Percentiles rank a stretch among this genome's conserved stretches.
These are phyloP conservation scores for Zymoseptoria pseudotritici DNA, from an alignment of 2,329 filamentous ascomycete species.

Conservation along the genomic window DNA sequence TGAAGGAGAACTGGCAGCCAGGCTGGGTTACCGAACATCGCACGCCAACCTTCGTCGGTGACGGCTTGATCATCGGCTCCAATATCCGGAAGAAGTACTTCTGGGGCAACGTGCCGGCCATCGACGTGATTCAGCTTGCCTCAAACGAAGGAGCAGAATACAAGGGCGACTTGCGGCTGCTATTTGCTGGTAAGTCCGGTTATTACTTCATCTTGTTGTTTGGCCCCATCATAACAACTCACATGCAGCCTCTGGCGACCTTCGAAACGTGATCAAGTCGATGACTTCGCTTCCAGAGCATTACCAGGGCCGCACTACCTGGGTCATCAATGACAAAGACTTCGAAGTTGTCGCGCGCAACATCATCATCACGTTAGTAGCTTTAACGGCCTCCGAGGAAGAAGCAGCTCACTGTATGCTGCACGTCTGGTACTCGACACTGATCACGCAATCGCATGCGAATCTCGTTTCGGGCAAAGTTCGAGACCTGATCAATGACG, in stretches of 20 bases:
- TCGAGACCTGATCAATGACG: background rate
- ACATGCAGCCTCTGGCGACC: slow-evolving; percentile 38
- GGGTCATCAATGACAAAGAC: slow-evolving; percentile 37
- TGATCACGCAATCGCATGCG: slow-evolving; percentile 13
- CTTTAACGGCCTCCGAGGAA: slow-evolving; percentile 8
- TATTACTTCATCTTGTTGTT: too few species aligned
- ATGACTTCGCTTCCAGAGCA: slow-evolving; percentile 28
- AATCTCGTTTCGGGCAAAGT: too few species aligned
- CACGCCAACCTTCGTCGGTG: slow-evolving; percentile 24
- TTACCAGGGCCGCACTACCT: slow-evolving; percentile 21
- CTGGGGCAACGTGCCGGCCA: slow-evolving; percentile 38
- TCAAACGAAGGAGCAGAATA: slow-evolving; percentile 23
- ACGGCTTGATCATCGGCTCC: too few species aligned
- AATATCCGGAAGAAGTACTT: too few species aligned
- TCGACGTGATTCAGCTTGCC: slow-evolving; percentile 33
- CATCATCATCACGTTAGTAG: slow-evolving; percentile 32
- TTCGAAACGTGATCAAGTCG: slow-evolving; percentile 37
- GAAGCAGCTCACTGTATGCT: slow-evolving; percentile 30
- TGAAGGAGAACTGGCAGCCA: slow-evolving; percentile 27
- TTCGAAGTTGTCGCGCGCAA: slow-evolving; percentile 30
- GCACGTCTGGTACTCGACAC: slow-evolving; percentile 43
- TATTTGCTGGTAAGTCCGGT: slow-evolving; percentile 37
- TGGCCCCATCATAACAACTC: too few species aligned
- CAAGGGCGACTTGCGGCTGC: slow-evolving; percentile 15
- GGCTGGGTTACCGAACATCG: slow-evolving; percentile 23